Evolutionary conservation across 2,329 filamentous ascomycete genomes (phyloP), one percentile per base, ranked within the genome.

Genomic region (Pleurostoma richardsiae): DNA sequence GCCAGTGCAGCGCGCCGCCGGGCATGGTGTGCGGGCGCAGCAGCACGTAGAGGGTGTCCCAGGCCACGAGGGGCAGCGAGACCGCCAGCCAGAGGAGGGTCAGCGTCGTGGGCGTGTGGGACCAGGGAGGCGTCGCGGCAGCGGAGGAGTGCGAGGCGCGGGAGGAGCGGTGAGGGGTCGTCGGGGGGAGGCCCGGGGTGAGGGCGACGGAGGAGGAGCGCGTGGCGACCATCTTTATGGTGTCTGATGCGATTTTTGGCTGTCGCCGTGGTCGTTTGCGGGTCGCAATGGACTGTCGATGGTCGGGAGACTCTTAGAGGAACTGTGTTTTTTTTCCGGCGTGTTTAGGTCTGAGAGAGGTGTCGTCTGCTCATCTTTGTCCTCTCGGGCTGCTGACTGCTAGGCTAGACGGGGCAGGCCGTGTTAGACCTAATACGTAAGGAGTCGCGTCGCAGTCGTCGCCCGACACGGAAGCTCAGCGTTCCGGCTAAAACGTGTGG

Each of bases 21-120:
- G 84, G 81, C 87, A 96, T 94, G 48, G 83, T 87, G 65, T 85
- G 80, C 30, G 90, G 90, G 26, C 90, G 87, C 45, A 88, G 71
- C 41, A 95, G 72, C 38, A 95, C 82, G 70, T 95, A 96, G 48
- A 73, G 71, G 30, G 79, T 80, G 69, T 96, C 90, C 90, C 90
- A 95, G 43, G 80, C 60, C 42, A 95, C 88, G 50, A 95, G 76
- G 2, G 88, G 88, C 11, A 94, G 69, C 26, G 87, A 90, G 51
- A 92, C 53, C 49, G 76, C 66, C 29, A 95, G 74, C 90, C 90
- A 95, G 52, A 82, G 54, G 40, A 89, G 75, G 27, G 72, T 77
- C 1, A 62, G 46, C 2, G 57, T 49, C 6, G 71, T 65, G 4
- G 78, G 77, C 4, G 65, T 57, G 65, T 82, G 77, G 30, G 61